These are phyloP conservation scores for Plasmodium blacklocki DNA, from an alignment of 169 alveolate genomes.

Conservation along the genomic window DNA sequence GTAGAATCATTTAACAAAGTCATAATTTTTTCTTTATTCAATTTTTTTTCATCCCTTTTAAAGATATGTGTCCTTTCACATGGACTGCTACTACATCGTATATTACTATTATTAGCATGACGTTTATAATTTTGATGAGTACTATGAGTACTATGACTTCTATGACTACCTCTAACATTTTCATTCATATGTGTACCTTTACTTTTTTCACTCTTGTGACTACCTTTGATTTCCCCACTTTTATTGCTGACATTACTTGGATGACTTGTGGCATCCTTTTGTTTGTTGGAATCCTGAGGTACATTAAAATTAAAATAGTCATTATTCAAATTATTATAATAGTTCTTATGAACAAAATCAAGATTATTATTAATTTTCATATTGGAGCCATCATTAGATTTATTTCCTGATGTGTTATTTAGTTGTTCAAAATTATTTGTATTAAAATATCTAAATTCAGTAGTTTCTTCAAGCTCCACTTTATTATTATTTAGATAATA, in stretches of 20 bases:
- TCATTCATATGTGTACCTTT: not conserved
- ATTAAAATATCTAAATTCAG: conserved; percentile 6
- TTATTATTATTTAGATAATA: not conserved
- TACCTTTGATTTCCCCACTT: not conserved
- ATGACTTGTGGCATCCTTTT: not conserved
- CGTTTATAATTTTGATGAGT: too few species aligned
- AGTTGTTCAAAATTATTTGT: conserved; percentile 9
- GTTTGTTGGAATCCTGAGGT: not conserved
- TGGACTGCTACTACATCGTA: too few species aligned
- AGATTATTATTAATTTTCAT: conserved; percentile 4
- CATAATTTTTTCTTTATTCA: too few species aligned
- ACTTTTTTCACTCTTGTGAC: not conserved
- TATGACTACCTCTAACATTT: not conserved
- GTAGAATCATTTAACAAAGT: too few species aligned
- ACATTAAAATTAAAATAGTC: conserved; percentile 38
- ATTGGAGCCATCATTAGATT: not conserved
- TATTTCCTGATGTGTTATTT: not conserved
- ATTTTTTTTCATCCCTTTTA: too few species aligned
- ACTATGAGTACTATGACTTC: not conserved
- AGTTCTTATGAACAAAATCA: conserved; percentile 24
- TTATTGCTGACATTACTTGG: not conserved
- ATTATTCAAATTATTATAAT: conserved; percentile 29
- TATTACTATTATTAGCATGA: too few species aligned
- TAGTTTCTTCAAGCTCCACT: not conserved
- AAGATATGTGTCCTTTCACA: too few species aligned